phyloP scores from a whole-genome alignment of 352 stramenopile genomes.

The Saprolegnia diclina region DNA sequence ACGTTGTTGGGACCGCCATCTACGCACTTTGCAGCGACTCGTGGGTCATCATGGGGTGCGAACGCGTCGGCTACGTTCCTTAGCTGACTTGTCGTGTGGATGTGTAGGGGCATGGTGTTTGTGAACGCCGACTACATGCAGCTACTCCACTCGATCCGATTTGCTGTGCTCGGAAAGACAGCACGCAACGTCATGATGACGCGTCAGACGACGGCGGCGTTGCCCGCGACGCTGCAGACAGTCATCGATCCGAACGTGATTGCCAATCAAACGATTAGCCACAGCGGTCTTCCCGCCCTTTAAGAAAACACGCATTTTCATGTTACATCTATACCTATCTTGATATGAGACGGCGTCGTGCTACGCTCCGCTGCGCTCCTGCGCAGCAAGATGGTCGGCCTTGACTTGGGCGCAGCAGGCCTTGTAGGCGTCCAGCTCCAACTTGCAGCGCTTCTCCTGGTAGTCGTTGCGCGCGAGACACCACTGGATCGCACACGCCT shows the following conservation, averaged over 20 bases:
- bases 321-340: neutral
- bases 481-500: slow-evolving; percentile 76
- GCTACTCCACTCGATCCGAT: slow-evolving; percentile 26
- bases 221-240: slow-evolving; percentile 6
- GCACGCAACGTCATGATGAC: slow-evolving; percentile 23
- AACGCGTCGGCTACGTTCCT: neutral
- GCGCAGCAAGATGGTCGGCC: slow-evolving; percentile 29
- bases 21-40: slow-evolving; percentile 22
- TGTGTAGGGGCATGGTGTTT: slow-evolving; percentile 25
- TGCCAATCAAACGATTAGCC: slow-evolving; percentile 12
- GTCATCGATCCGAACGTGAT: slow-evolving; percentile 6
- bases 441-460: slow-evolving; percentile 60
- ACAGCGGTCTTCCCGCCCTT: neutral
- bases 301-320: neutral
- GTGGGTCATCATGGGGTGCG: slow-evolving; percentile 22
- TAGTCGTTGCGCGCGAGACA: slow-evolving; percentile 70
- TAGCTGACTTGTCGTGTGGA: neutral
- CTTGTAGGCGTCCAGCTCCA: slow-evolving; percentile 62
- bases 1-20: slow-evolving; percentile 7
- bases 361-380: neutral
- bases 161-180: slow-evolving; percentile 22
- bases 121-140: slow-evolving; percentile 27
- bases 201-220: neutral
- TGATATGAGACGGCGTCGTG: neutral
- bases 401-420: slow-evolving; percentile 59